Evolutionary conservation across 768 basidiomycete genomes (phyloP), one percentile per base, ranked within the genome.

Genomic region (Agaricus sinodeliciosus): DNA sequence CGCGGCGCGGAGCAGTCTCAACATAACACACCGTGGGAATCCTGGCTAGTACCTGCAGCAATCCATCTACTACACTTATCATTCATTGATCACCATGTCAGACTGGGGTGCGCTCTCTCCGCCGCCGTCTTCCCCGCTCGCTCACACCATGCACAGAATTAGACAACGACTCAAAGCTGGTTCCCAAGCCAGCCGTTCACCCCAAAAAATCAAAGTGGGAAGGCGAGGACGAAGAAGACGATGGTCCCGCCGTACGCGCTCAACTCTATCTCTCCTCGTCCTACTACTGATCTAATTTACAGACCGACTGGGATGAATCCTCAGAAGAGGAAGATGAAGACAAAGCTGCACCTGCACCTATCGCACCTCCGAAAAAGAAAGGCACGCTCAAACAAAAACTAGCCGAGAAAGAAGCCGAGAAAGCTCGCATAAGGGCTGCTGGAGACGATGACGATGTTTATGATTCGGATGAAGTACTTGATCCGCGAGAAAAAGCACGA

Each of bases 231-330:
- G 89, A 89, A 62, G 92, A 94, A 0, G 84, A 84, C 11, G 80
- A 84, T n/a, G 70, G 58, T 1, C 88, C 87, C 39, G 88, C 82
- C 48, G 92, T 94, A 63, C 61, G 88, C 77, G 39, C 42, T 45
- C 28, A 40, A 34, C 26, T 28, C 25, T 4, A 27, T 40, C 40
- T 19, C 48, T 37, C 35, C 3, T 2, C 45, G 22, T 34, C 22
- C 22, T 3, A 25, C 4, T 7, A 34, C 22, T 19, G 9, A 34
- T 9, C 25, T 16, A 22, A 19, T 31, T 2, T 2, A 18, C 35
- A 95, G 92, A 93, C 90, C 68, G 94, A 96, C 69, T 98, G 95
- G 95, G 94, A 98, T 60, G 66, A 66, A 49, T 69, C 67, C 1
- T 67, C 66, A 9, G 62, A 63, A 9, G 67, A 69, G 43, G 89